Conservation (phyloP, 2,329 filamentous ascomycete genomes). For the Ramularia endophylla region DNA sequence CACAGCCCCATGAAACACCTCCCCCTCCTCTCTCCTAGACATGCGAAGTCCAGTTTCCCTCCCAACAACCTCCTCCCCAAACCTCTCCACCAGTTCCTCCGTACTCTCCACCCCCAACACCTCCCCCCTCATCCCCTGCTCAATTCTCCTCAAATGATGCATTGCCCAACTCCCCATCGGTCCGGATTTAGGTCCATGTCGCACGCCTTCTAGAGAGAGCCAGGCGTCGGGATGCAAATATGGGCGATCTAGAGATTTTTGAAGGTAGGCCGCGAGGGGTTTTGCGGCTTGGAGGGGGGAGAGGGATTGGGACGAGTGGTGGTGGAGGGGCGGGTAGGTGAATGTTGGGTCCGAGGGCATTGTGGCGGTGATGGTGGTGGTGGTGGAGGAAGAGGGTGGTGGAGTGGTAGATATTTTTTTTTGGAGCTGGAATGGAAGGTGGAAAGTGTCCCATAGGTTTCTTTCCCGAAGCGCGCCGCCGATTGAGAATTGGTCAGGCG, state of each 20-base stretch:
- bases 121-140: conserved; percentile 48
- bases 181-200: conserved; percentile 38
- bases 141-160: conserved; percentile 49
- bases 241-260: conserved; percentile 34
- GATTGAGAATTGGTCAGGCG: no score
- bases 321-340: neutral
- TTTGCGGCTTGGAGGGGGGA: conserved; percentile 5
- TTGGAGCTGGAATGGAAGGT: no score
- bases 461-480: no score
- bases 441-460: no score
- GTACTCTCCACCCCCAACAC: conserved; percentile 39
- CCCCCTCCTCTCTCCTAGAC: conserved; percentile 9
- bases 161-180: conserved; percentile 44
- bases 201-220: conserved; percentile 38
- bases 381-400: no score
- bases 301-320: neutral
- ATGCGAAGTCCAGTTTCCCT: conserved; percentile 16
- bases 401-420: no score
- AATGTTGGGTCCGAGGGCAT: neutral
- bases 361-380: no score
- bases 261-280: conserved; percentile 36
- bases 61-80: conserved; percentile 30
- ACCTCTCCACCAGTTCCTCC: conserved; percentile 33
- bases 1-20: conserved; percentile 13
- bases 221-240: conserved; percentile 45